Evolutionary conservation across 2,329 filamentous ascomycete species (phyloP).

Genomic region (Aspergillus carbonarius): DNA sequence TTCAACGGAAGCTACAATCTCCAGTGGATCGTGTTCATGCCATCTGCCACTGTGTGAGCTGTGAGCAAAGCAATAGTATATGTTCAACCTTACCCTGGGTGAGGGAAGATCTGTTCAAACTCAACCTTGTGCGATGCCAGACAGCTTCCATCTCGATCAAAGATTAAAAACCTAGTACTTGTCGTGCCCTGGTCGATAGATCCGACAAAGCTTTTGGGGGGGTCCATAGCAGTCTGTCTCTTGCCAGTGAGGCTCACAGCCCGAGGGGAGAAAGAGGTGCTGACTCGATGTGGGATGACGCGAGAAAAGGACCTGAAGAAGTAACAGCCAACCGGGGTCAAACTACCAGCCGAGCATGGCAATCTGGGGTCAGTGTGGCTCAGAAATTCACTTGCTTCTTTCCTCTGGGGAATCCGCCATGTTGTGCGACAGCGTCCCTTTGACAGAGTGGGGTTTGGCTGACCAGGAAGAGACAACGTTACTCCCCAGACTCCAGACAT

Average conservation of each 20-base stretch:
- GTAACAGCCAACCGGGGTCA: no score
- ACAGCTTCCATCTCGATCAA: constrained; percentile 73
- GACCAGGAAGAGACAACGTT: no score
- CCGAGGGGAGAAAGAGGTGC: not conserved
- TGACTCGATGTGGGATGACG: no score
- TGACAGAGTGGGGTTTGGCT: no score
- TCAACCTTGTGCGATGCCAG: constrained; percentile 83
- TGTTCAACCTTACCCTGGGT: constrained; percentile 68
- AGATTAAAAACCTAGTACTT: constrained; percentile 84
- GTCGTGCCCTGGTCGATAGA: constrained; percentile 91
- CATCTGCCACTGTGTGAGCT: constrained; percentile 54
- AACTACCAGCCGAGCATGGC: no score
- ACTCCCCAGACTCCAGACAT: no score
- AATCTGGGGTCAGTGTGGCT: no score
- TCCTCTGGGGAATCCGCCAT: no score
- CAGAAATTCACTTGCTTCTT: no score
- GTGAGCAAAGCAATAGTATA: not conserved
- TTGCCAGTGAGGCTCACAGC: not conserved
- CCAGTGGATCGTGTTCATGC: constrained; percentile 83
- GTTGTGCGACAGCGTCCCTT: no score
- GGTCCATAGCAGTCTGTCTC: constrained; percentile 20
- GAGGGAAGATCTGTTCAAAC: constrained; percentile 78
- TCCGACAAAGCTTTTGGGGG: constrained; percentile 62
- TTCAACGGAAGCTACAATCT: constrained; percentile 72
- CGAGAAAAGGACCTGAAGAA: no score